Evolutionary conservation across 1,284 basidiomycete species (phyloP), one percentile per base, ranked within the genome.

Genomic region (Leccinum pachyderme): DNA sequence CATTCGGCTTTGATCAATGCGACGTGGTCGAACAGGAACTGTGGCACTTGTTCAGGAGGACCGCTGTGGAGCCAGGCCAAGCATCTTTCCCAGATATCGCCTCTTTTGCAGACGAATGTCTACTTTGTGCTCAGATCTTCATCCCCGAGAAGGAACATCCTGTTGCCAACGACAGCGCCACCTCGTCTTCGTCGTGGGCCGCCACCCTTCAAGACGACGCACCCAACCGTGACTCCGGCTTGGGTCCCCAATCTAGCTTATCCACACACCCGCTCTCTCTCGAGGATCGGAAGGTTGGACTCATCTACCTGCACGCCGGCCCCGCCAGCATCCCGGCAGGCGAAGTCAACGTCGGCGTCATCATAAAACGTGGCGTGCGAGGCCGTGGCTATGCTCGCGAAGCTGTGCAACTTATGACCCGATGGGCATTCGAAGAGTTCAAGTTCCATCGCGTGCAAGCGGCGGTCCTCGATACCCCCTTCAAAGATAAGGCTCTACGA

Each of bases 371-470:
- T 1, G 51, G 59, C 15, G 63, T 73, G 57, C 75, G 74, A 9
- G 65, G 70, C 2, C 64, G 71, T 41, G 80, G 81, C 8, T 75
- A 74, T 49, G 82, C 77, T 4, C 67, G 70, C 28, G 69, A 76
- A 47, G 80, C 78, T 2, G 64, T 82, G 24, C 67, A 71, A n/a
- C 68, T 73, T 51, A 76, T 75, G 13, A 62, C 83, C 9, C 63
- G 73, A 12, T 71, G 74, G 55, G 82, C 79, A 3, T 83, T 87
- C 62, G 69, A 76, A 6, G 72, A 75, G 1, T 63, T 74, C 33
- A 60, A 71, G 3, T 80, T 78, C 57, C 84, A 86, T 60, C 80
- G 85, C 49, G 73, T 86, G 3, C 82, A 83, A 59, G 80, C 77
- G 0, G 71, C 75, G 8, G 61, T 85, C n/a, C 65, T 80, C 7